Base-by-base conservation (phyloP, 257 asterid genomes). In the Penstemon davidsonii region DNA sequence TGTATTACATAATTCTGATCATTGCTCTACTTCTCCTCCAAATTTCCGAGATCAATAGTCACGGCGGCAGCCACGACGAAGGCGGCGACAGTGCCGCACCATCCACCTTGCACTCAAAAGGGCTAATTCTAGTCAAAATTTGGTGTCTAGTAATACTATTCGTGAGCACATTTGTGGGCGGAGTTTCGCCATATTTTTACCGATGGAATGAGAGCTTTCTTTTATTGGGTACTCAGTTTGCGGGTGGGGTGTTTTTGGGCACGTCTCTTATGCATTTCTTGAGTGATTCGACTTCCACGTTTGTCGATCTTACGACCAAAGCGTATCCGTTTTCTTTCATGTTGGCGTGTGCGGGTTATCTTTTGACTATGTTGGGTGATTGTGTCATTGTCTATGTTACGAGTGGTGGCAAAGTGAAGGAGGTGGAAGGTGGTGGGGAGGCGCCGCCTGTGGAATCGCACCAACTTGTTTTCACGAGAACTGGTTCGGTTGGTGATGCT, bases 171-270 rank as follows among this genome's bases (percentile, higher is more conserved):
- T 88, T 91, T 38, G 85, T 67, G 0, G 96, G 91, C 50, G 96
- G 97, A 0, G 76, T 91, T 4, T 91, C 96, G 0, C 93, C 97
- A 9, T 91, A 91, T 46, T 88, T 91, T 66, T 87, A 64, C 69
- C 46, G 95, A 56, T 91, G 97, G 97, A 85, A 91, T 66, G 96
- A 91, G 74, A 75, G 77, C 6, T 91, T 91, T 56, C 95, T 88
- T 5, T 75, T 91, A 0, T 38, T 91, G 66, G 97, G 97, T 0
- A 89, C 95, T 6, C 97, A 91, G 73, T 91, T 91, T 38, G 95
- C 97, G 7, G 96, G 95, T 45, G 96, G 96, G 43, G 95, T 91
- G 3, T 91, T 91, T 75, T 47, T 91, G 54, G 97, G 96, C n/a
- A 91, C 96, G 4, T 75, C 97, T 0, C 66, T 91, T 6, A 88